Percentiles rank a stretch among this genome's conserved stretches.
Conservation (phyloP, 2,329 filamentous ascomycete genomes). For the Aspergillus jensenii region DNA sequence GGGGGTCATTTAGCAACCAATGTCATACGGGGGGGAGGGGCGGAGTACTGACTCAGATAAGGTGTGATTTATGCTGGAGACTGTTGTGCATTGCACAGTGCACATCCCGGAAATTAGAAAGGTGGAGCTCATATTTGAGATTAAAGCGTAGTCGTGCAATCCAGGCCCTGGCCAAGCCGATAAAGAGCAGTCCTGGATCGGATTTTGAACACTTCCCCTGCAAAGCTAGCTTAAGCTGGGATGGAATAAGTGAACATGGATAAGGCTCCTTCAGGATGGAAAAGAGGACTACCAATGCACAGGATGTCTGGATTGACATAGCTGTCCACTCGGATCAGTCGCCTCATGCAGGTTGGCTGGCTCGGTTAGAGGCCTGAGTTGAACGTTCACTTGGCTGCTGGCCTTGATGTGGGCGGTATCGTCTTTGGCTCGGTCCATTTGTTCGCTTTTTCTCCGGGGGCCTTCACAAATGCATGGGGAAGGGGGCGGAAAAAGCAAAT, state of each 20-base stretch:
- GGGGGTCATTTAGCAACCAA: too few relatives aligned
- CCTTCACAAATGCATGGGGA: background rate
- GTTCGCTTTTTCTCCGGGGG: background rate
- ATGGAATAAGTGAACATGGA: slow-evolving; percentile 10
- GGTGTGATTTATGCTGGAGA: too few relatives aligned
- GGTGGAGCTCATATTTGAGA: too few relatives aligned
- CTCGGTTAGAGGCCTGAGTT: background rate
- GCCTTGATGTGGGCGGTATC: background rate
- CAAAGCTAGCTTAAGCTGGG: background rate
- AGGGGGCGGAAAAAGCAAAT: background rate
- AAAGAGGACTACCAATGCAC: background rate
- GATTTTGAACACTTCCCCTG: too few relatives aligned
- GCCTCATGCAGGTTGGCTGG: slow-evolving; percentile 1
- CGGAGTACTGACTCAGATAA: too few relatives aligned
- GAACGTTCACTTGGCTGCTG: background rate
- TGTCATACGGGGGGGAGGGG: too few relatives aligned
- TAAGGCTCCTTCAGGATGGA: background rate
- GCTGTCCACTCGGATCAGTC: slow-evolving; percentile 9
- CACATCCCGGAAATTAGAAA: too few relatives aligned
- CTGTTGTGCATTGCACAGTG: too few relatives aligned
- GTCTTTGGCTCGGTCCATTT: background rate
- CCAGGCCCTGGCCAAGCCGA: too few relatives aligned
- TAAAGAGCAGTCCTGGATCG: too few relatives aligned
- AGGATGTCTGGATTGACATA: background rate
- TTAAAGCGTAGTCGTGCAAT: too few relatives aligned